Conservation (phyloP, 345 rosid genomes). For the Camelina neglecta region DNA sequence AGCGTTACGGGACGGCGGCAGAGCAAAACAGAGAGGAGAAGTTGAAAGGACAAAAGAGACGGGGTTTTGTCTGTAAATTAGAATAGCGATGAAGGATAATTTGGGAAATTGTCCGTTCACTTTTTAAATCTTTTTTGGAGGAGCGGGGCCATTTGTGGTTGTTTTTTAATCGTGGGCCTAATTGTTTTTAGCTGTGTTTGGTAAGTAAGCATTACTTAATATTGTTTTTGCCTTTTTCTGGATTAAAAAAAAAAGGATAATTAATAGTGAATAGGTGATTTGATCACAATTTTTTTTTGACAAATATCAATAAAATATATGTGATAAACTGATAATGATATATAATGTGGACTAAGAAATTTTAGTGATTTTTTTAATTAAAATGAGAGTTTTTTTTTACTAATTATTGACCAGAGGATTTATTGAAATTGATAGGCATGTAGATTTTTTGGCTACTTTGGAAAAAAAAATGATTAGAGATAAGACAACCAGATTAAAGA, state of each 20-base stretch:
- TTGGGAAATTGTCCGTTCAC: neutral
- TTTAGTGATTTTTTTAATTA: slow-evolving; percentile 6
- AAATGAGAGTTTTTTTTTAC: neutral
- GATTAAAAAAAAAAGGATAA: neutral
- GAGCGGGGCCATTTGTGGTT: slow-evolving; percentile 26
- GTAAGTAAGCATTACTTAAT: slow-evolving; percentile 12
- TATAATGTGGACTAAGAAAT: neutral
- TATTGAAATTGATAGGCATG: neutral
- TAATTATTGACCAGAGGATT: neutral
- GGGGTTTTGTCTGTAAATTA: slow-evolving; percentile 17
- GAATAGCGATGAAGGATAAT: slow-evolving; percentile 21
- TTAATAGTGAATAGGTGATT: neutral
- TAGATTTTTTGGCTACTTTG: neutral
- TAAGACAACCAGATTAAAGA: neutral
- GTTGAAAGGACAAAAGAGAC: slow-evolving; percentile 14
- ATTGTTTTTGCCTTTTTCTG: neutral
- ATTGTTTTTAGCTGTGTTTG: slow-evolving; percentile 4
- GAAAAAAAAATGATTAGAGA: neutral
- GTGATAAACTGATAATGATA: neutral
- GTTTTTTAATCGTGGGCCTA: slow-evolving; percentile 14
- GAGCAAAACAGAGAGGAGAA: slow-evolving; percentile 2
- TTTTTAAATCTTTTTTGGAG: slow-evolving; percentile 21
- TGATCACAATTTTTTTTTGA: too few relatives aligned
- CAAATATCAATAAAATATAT: too few relatives aligned
- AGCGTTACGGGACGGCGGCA: slow-evolving; percentile 15